Evolutionary conservation across 331 rosid genomes (phyloP).

Genomic region (Phaseolus coccineus): DNA sequence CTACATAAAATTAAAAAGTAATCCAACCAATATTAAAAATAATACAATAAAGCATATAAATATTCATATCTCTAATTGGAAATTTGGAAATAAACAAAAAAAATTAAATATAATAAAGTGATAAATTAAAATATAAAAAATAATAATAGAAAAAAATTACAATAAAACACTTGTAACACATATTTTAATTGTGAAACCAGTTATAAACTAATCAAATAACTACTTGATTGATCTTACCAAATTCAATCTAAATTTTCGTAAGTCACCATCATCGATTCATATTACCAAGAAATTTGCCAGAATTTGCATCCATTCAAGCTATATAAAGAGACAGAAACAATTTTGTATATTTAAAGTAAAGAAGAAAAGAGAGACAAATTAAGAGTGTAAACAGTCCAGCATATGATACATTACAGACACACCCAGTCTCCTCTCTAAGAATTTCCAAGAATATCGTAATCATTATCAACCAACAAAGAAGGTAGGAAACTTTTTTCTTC

Average conservation of each 20-base stretch:
- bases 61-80: no score
- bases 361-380: conserved; percentile 19
- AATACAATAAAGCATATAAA: no score
- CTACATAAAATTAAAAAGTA: no score
- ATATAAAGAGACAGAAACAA: neutral
- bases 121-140: no score
- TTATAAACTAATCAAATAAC: no score
- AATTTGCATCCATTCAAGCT: conserved; percentile 6
- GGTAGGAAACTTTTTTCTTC: conserved; percentile 36
- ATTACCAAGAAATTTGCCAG: neutral
- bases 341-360: conserved; percentile 42
- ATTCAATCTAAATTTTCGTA: neutral
- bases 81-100: no score
- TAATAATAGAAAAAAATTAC: no score
- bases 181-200: no score
- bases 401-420: conserved; percentile 29
- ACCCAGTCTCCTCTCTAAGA: conserved; percentile 12
- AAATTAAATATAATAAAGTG: no score
- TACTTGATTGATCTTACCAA: no score
- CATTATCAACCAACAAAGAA: conserved; percentile 44
- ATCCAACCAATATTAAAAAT: no score
- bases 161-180: no score
- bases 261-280: neutral
- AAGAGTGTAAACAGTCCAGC: conserved; percentile 39
- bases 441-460: conserved; percentile 25